Base-by-base conservation (phyloP, 2,329 filamentous ascomycete genomes). In the Ophiostoma novo-ulmi region DNA sequence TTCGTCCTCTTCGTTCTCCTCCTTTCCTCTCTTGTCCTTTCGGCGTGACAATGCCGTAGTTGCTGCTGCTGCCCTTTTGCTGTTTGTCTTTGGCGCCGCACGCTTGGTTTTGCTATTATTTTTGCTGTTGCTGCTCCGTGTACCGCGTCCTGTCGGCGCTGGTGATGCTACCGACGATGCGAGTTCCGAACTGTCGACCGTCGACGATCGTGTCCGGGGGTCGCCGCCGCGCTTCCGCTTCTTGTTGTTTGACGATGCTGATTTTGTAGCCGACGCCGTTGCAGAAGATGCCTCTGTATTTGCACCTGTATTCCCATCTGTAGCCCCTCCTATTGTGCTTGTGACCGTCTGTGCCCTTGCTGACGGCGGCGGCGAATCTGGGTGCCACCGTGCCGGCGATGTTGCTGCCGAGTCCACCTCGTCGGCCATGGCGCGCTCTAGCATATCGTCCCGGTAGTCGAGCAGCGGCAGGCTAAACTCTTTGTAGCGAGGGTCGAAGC, bases 181-280 rank as follows among this genome's bases (percentile, higher is more conserved):
- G 39, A 71, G 66, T 26, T 72, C 73, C 3, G 68, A 61, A 67
- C 74, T 75, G 26, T 74, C 73, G n/a, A 73, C 74, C 0, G 74
- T 75, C 5, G 73, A 73, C 20, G 74, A 75, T 35, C 75, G 70
- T 36, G 72, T 74, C 55, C 71, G 68, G 52, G 69, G 20, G 17
- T 70, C 52, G 13, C 73, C 73, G n/a, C 72, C 72, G 20, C 74
- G 74, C 65, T 75, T 75, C n/a, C 74, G 71, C 61, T 75, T 74
- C n/a, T 38, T 38, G 38, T 38, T 38, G 61, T 20, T 35, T 13
- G 61, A 64, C 2, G 31, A 64, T 2, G 35, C 14, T 2, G 70
- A 58, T 39, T 67, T 71, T 2, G 58, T 68, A 5, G 52, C 22
- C 26, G 67, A 58, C 20, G 67, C 67, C 5, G 71, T 38, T 17